Evolutionary conservation across 306 rosid species (phyloP).

Genomic region (Rosa multiflora): DNA sequence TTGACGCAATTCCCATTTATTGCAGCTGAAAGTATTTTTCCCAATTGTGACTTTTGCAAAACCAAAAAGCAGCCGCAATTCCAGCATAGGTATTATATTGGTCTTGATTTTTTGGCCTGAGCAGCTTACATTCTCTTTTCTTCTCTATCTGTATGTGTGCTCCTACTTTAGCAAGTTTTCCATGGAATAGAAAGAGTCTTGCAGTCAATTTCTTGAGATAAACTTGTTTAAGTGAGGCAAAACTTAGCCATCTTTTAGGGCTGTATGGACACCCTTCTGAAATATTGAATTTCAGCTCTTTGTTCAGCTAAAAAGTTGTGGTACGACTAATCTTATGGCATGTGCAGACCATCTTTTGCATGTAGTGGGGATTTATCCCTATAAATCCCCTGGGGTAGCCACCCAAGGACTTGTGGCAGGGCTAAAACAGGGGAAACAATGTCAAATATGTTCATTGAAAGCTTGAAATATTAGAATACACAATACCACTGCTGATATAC

Average conservation of each 20-base stretch:
- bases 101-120: conserved; percentile 12
- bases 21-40: conserved; percentile 96
- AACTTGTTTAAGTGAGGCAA: neutral
- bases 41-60: conserved; percentile 89
- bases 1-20: neutral
- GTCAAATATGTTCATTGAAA: neutral
- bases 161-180: conserved; percentile 10
- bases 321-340: neutral
- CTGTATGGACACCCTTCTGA: neutral
- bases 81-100: conserved; percentile 69
- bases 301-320: neutral
- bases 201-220: neutral
- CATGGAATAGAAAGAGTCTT: neutral
- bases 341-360: neutral
- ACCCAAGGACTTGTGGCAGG: neutral
- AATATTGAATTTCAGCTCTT: neutral
- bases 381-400: neutral
- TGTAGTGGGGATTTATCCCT: neutral
- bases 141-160: conserved; percentile 8
- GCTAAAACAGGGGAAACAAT: too few relatives aligned
- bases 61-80: conserved; percentile 94
- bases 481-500: neutral
- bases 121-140: conserved; percentile 17
- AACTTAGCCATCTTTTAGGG: neutral
- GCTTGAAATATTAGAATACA: neutral